Percentiles rank a stretch among this genome's conserved stretches.
phyloP scores from a whole-genome alignment of 257 asterid species.

The Salvia hispanica region DNA sequence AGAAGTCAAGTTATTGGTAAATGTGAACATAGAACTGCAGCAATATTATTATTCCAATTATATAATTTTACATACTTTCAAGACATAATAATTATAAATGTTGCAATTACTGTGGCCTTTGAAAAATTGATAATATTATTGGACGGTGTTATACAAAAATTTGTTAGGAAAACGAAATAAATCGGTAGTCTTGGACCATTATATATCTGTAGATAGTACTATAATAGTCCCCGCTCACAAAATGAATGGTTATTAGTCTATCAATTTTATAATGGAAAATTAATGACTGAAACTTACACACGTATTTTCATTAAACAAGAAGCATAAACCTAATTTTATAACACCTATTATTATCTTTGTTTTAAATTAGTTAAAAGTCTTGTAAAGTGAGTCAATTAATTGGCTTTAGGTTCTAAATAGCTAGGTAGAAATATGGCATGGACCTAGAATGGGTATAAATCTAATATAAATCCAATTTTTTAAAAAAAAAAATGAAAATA shows the following conservation, averaged over 20 bases:
- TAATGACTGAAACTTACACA: background rate
- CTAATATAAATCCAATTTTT: no score
- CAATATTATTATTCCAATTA: background rate
- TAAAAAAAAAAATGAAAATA: no score
- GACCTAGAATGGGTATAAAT: no score
- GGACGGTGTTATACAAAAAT: slow-evolving; percentile 34
- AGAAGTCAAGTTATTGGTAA: slow-evolving; percentile 5
- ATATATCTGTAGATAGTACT: background rate
- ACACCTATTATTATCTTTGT: no score
- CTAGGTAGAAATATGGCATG: no score
- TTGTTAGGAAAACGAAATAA: background rate
- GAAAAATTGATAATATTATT: background rate
- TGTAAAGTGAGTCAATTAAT: no score
- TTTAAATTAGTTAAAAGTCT: no score
- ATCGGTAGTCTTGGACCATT: background rate
- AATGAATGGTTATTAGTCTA: background rate
- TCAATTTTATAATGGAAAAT: background rate
- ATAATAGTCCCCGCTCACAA: background rate
- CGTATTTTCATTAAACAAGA: background rate
- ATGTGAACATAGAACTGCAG: slow-evolving; percentile 30
- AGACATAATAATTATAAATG: background rate
- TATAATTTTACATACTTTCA: background rate
- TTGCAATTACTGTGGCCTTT: background rate
- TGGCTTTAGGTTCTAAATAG: no score
- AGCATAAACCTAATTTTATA: no score